A percentile compares a stretch with the other conserved stretches of the same genome.
phyloP scores from a whole-genome alignment of 2,329 filamentous ascomycete genomes.

The Cryphonectria nitschkei region DNA sequence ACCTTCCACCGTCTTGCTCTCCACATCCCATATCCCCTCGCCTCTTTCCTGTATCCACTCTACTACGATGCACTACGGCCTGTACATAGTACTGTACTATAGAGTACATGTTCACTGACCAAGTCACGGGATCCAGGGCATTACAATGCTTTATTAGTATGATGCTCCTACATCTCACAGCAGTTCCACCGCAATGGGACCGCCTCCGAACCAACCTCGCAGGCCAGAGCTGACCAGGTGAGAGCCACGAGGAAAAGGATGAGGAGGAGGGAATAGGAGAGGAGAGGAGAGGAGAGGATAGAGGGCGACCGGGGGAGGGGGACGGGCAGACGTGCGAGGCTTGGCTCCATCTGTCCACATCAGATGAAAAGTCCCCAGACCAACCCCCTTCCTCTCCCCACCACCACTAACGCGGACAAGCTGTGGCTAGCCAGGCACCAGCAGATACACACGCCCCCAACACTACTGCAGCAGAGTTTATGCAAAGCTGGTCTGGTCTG shows the following conservation, averaged over 20 bases:
- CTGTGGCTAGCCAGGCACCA: not conserved
- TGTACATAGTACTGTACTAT: not conserved
- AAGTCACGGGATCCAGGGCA: conserved; percentile 1
- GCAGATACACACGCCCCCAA: conserved; percentile 10
- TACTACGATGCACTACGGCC: not conserved
- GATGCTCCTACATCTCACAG: not conserved
- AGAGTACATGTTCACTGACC: not conserved
- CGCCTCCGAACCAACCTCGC: not conserved
- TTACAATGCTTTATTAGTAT: not conserved
- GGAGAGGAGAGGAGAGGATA: not conserved
- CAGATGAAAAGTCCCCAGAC: not conserved
- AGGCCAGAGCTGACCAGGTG: not conserved
- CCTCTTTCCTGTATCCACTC: not conserved
- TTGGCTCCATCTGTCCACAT: not conserved
- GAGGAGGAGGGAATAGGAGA: not conserved
- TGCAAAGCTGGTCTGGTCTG: not conserved
- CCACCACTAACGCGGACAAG: not conserved
- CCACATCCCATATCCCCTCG: not conserved
- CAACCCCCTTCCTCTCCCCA: not conserved
- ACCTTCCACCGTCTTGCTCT: not conserved
- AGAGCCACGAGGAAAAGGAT: not conserved
- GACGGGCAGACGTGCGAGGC: not conserved
- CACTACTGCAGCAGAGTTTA: conserved; percentile 11
- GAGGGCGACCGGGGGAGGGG: too few relatives aligned
- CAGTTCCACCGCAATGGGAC: not conserved